Conservation (phyloP, 352 stramenopile species). For the Phytophthora sansomeana region DNA sequence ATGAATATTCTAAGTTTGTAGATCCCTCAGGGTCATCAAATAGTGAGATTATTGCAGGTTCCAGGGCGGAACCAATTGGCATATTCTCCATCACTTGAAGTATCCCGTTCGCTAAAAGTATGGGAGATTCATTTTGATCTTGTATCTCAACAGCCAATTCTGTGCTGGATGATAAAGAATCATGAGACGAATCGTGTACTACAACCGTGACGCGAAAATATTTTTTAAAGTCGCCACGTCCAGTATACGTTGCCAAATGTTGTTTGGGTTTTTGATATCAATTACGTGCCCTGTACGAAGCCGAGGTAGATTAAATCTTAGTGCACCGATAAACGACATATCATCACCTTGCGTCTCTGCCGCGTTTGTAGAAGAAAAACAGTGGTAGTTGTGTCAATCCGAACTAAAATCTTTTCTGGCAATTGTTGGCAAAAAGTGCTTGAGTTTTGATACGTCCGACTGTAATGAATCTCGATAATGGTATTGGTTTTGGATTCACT, state of each 20-base stretch:
- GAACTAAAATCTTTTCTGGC: conserved; percentile 9
- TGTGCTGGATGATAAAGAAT: conserved; percentile 28
- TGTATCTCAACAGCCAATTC: conserved; percentile 24
- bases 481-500: conserved; percentile 7
- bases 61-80: conserved; percentile 5
- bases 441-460: background rate
- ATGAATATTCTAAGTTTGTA: conserved; percentile 25
- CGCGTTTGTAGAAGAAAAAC: conserved; percentile 15
- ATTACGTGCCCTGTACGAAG: conserved; percentile 20
- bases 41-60: conserved; percentile 14
- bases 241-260: conserved; percentile 46
- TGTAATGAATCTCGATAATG: conserved; percentile 21
- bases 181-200: conserved; percentile 48
- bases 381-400: conserved; percentile 13
- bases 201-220: conserved; percentile 39
- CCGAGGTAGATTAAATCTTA: conserved; percentile 26
- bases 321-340: conserved; percentile 2
- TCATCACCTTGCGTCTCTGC: background rate
- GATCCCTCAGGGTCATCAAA: conserved; percentile 36
- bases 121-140: conserved; percentile 30
- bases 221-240: conserved; percentile 40
- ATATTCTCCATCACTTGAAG: conserved; percentile 29
- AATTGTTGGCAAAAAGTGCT: background rate
- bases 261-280: conserved; percentile 40
- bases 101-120: conserved; percentile 2